Evolutionary conservation across 2,329 filamentous ascomycete genomes (phyloP).

Genomic region (Colletotrichum sp.): DNA sequence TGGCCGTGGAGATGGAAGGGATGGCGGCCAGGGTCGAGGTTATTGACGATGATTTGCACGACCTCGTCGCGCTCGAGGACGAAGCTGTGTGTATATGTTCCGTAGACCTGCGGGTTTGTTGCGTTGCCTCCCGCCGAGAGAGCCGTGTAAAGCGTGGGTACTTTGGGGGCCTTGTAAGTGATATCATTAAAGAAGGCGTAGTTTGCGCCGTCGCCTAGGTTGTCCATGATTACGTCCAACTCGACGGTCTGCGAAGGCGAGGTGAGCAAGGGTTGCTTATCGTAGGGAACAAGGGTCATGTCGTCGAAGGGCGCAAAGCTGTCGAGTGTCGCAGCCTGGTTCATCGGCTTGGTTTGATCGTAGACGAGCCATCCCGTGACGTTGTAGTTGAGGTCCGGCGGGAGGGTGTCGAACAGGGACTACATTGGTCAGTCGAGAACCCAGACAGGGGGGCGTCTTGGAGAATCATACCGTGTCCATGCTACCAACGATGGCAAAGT

Average conservation of each 20-base stretch:
- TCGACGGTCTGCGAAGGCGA: conserved; percentile 68
- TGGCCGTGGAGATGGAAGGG: conserved; percentile 84
- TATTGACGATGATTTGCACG: conserved; percentile 81
- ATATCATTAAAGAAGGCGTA: conserved; percentile 77
- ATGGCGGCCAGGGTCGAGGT: conserved; percentile 72
- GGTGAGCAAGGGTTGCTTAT: conserved; percentile 64
- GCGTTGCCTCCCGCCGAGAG: conserved; percentile 67
- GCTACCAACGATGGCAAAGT: conserved; percentile 71
- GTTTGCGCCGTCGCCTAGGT: conserved; percentile 64
- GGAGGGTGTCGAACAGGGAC: conserved; percentile 70
- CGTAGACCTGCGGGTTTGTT: conserved; percentile 67
- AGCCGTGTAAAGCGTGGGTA: conserved; percentile 80
- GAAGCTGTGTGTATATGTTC: conserved; percentile 68
- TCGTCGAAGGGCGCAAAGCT: conserved; percentile 77
- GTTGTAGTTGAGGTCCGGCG: conserved; percentile 71
- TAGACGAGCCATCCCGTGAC: conserved; percentile 70
- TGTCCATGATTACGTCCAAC: conserved; percentile 66
- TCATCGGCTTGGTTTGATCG: conserved; percentile 48
- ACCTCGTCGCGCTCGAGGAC: conserved; percentile 71
- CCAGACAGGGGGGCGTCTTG: not conserved
- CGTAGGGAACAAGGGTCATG: conserved; percentile 71
- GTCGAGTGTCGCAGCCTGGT: conserved; percentile 59
- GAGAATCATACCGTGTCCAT: conserved; percentile 66
- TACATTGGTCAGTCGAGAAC: conserved; percentile 39
- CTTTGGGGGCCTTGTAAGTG: conserved; percentile 76